Base-by-base conservation (phyloP, 495 filamentous ascomycete genomes). In the Penicillium lividum region DNA sequence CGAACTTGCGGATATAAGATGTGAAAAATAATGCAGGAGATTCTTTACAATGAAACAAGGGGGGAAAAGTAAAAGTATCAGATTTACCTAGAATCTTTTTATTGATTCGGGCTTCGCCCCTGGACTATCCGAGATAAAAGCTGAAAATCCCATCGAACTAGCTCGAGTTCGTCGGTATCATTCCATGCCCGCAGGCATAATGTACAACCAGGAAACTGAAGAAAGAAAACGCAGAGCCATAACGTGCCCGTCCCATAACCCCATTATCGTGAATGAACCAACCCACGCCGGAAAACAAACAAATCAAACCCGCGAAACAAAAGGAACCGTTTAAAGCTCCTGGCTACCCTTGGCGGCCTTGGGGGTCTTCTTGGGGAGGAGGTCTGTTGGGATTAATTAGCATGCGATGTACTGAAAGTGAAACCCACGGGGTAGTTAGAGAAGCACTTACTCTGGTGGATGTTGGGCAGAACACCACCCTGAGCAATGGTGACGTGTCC, bases 401-500 rank as follows among this genome's bases (percentile, higher is more conserved):
- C 59, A 5, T 40, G 5, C 7, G 3, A 16, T 7, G 4, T 33
- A 1, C 7, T 33, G 31, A 33, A 33, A 33, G 31, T 9, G 33
- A 51, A 40, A 8, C n/a, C 0, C 7, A 5, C 43, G n/a, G 38
- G n/a, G 43, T 3, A 16, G 11, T 4, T 38, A 4, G 11, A 38
- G 3, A 11, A 40, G 62, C 54, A 84, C 92, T 64, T 84, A 97
- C 92, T 97, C 78, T 95, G 91, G 83, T 97, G 92, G 63, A 96
- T 96, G 86, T 96, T 96, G 74, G 94, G 94, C 54, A 98, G 84
- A 63, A 98, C 94, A 96, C 94, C 94, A 82, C 94, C 94, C 80
- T 98, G 94, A 70, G 94, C 94, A 69, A 98, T 98, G 73, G 94
- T 98, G 80, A 98, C 94, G 73, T 98, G 94, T 56, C 94, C 94